Evolutionary conservation across 331 rosid genomes (phyloP), one percentile per base, ranked within the genome.

Genomic region (Arachis monticola): DNA sequence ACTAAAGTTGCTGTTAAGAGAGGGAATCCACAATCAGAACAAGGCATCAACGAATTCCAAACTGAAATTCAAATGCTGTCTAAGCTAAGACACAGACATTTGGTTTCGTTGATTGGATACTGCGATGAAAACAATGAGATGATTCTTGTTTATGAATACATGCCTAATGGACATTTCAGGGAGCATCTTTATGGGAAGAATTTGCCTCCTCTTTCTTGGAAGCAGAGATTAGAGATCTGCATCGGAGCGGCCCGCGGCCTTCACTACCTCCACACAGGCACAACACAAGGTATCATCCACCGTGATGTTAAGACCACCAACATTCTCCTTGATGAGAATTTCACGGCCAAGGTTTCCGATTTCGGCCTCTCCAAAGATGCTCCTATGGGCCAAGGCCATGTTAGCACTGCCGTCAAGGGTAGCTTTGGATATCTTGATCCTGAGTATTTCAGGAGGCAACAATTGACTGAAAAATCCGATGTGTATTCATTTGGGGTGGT

Each of bases 11-110:
- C 92, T 0, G 86, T 85, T 7, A 88, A 85, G 67, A 78, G 89
- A 76, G 92, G 88, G 60, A 88, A 85, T 50, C 87, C 92, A 10
- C 89, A 88, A 71, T 88, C 92, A 35, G 89, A 88, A 77, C 92
- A 88, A 81, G 92, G 92, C 0, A 83, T 88, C 31, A 88, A 53
- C 0, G 92, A 88, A 50, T 85, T 88, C 71, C 85, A 85, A 55
- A 88, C 92, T 0, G 92, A 85, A 22, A 88, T 88, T 7, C 92
- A 88, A 59, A 85, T 88, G 89, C 32, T 88, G 70, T 88, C 92
- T 1, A 88, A 88, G 62, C 84, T 88, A 3, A 74, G 92, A 30
- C 92, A 88, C 67, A 79, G 92, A 10, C 92, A 88, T 62, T 83
- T 88, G 69, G 92, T 88, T 32, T 88, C 92, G 4, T 64, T 88